Evolutionary conservation across 345 rosid genomes (phyloP), one percentile per base, ranked within the genome.

Genomic region (Salix viminalis): DNA sequence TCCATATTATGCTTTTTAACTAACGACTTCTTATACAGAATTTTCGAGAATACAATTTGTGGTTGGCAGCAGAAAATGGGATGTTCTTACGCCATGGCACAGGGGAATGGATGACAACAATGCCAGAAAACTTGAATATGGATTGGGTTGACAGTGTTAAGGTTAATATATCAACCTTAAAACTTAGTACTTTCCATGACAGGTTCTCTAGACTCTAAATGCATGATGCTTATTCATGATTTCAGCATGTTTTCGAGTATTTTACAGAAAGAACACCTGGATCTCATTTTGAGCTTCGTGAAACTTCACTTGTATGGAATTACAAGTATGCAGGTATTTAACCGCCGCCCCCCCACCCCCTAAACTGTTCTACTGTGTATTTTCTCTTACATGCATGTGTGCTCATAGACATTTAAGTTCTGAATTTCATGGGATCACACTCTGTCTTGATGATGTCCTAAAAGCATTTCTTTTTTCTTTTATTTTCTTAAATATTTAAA

Each of bases 31-130:
- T 56, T 74, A 8, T 77, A 64, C 89, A 88, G 91, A 86, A 86
- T 69, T 88, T 88, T 79, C 86, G 83, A 14, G 89, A 84, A 65
- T 88, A 81, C 83, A 71, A 83, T 30, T 65, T 88, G 84, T 88
- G 91, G 91, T 76, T 88, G 85, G 91, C 91, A 56, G 91, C 89
- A 56, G 91, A 88, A 84, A 85, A 88, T 73, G 91, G 91, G 64
- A 88, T 88, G 89, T 88, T 86, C 71, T 71, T 88, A 61, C 89
- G 91, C 28, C 75, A 61, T 34, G 80, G 89, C 50, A 34, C 36
- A 1, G 84, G 86, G 73, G 88, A 86, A 21, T 88, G 91, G 91
- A 86, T 86, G 89, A 88, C 88, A 36, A 88, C 89, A 50, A 88
- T 88, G 91, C 91, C 91, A 13, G 91, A 88, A 74, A 84, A 82